Evolutionary conservation across 2,329 filamentous ascomycete genomes (phyloP).

Genomic region (Dissoconium aciculare): DNA sequence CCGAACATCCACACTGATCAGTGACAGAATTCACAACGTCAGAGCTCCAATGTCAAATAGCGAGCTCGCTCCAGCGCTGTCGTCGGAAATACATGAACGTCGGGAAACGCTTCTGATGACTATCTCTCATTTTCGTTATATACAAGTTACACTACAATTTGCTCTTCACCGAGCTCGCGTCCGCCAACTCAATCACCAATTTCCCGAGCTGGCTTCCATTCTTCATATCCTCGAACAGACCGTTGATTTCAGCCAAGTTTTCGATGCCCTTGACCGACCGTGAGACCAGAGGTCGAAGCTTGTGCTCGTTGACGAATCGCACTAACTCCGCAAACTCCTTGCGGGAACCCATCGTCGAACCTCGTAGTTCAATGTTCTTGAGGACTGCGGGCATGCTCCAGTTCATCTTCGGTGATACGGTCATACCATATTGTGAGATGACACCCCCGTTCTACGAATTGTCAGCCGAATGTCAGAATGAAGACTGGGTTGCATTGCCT

Average conservation of each 20-base stretch:
- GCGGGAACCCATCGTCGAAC: constrained; percentile 80
- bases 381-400: constrained; percentile 73
- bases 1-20: too few relatives aligned
- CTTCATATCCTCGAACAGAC: constrained; percentile 77
- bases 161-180: constrained; percentile 16
- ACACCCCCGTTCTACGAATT: constrained; percentile 50
- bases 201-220: constrained; percentile 81
- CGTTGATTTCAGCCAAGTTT: constrained; percentile 63
- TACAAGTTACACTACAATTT: too few relatives aligned
- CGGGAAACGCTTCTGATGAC: too few relatives aligned
- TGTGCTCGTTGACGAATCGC: constrained; percentile 57
- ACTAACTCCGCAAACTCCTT: constrained; percentile 89
- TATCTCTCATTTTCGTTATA: too few relatives aligned
- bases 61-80: too few relatives aligned
- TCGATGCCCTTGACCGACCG: constrained; percentile 53
- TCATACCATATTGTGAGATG: constrained; percentile 88
- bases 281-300: constrained; percentile 65
- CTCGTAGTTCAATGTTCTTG: constrained; percentile 73
- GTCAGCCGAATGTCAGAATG: constrained; percentile 8
- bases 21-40: too few relatives aligned
- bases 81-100: too few relatives aligned
- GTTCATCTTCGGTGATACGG: constrained; percentile 66
- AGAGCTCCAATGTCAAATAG: too few relatives aligned
- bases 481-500: too few relatives aligned
- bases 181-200: constrained; percentile 58